Evolutionary conservation across 2,329 filamentous ascomycete genomes (phyloP).

Genomic region (Aspergillus sp.): DNA sequence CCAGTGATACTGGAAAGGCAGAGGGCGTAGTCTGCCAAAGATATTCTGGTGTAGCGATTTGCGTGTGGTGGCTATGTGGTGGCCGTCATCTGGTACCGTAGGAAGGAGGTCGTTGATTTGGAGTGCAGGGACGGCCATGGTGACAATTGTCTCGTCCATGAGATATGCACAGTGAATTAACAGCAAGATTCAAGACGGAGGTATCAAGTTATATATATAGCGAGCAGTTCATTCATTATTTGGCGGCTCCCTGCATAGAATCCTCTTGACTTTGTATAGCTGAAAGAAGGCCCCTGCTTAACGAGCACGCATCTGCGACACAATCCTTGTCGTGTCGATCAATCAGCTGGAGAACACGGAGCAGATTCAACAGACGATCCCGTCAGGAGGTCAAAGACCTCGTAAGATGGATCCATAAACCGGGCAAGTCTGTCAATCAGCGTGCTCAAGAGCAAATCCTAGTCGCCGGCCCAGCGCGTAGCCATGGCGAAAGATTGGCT

Average conservation of each 20-base stretch:
- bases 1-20: constrained; percentile 43
- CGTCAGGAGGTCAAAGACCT: too few species aligned
- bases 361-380: too few species aligned
- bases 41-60: constrained; percentile 37
- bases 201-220: background rate
- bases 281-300: background rate
- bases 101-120: constrained; percentile 15
- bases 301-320: background rate
- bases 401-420: too few species aligned
- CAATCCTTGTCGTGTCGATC: background rate
- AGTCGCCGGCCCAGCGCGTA: too few species aligned
- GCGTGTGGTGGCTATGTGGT: constrained; percentile 14
- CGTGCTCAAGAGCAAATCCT: too few species aligned
- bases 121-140: constrained; percentile 16
- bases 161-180: background rate
- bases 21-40: constrained; percentile 38
- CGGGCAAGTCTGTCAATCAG: too few species aligned
- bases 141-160: background rate
- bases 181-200: background rate
- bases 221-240: too few species aligned
- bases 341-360: background rate
- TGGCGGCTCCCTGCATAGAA: background rate
- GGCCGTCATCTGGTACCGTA: constrained; percentile 8
- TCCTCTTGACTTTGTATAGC: background rate
- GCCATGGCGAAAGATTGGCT: too few species aligned